Conservation (phyloP, 352 stramenopile species). For the Pythium oligandrum region DNA sequence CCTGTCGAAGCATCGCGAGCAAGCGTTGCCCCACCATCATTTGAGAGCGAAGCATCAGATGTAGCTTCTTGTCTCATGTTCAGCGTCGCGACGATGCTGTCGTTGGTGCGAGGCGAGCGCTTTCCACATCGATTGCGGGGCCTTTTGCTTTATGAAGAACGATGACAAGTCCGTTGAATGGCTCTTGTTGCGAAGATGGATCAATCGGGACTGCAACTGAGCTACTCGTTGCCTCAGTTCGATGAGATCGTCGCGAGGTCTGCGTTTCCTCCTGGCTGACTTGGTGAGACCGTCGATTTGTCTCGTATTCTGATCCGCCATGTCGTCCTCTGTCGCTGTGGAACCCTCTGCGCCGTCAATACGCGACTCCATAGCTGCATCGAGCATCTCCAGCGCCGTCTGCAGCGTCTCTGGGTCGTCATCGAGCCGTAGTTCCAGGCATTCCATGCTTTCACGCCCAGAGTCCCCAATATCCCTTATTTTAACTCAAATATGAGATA, state of each 20-base stretch:
- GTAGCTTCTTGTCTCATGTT: neutral
- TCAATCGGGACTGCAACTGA: too few relatives aligned
- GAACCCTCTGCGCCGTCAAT: neutral
- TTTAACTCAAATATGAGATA: too few relatives aligned
- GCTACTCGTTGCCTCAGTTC: too few relatives aligned
- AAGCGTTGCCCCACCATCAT: neutral
- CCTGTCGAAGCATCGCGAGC: neutral
- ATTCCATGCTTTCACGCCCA: neutral
- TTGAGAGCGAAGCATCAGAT: neutral
- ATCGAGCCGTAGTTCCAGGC: slow-evolving; percentile 5
- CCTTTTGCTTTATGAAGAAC: neutral
- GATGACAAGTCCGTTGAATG: too few relatives aligned
- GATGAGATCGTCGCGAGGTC: too few relatives aligned
- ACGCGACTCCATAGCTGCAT: neutral
- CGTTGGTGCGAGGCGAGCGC: neutral
- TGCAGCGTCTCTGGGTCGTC: slow-evolving; percentile 16
- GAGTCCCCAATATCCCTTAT: too few relatives aligned
- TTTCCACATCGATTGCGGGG: neutral
- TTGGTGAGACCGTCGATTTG: too few relatives aligned
- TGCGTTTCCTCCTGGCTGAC: too few relatives aligned
- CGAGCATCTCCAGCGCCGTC: slow-evolving; percentile 14
- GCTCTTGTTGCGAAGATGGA: too few relatives aligned
- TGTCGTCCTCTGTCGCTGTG: too few relatives aligned
- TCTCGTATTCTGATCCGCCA: too few relatives aligned
- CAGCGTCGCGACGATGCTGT: too few relatives aligned